Base-by-base conservation (phyloP, 139 green algal genomes). In the Picochlorum sp. region DNA sequence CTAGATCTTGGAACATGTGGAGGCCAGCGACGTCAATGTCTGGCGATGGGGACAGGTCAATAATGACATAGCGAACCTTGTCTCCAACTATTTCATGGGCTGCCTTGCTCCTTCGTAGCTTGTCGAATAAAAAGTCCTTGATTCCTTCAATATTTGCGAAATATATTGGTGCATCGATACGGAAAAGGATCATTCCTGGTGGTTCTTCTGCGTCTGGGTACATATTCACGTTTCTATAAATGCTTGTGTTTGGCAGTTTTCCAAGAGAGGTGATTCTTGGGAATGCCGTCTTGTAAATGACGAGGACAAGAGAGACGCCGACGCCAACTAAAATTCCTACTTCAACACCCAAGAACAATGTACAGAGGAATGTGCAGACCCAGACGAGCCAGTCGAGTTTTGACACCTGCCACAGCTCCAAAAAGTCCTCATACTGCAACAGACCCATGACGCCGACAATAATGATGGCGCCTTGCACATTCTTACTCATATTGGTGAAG, bases 41-140 rank as follows among this genome's bases (percentile, higher is more conserved):
- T 16, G 70, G 57, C 4, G 90, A 83, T 3, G 86, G 83, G 10
- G 80, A 85, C 24, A 96, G 79, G 67, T 95, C 87, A 41, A 95
- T 45, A 37, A 96, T 77, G 21, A 94, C 77, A 47, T 78, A 94
- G 21, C 76, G 34, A 38, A 88, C n/a, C 21, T 41, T 15, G 30
- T 62, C 60, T 28, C 50, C 49, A 50, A 24, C 44, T 16, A 7
- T 28, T 32, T 45, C 30, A 1, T 30, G 34, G 5, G 59, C 38
- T 30, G 30, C n/a, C 23, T 57, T 38, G 57, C 52, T 44, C 1
- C 61, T 45, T 28, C 15, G 38, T 18, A 79, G 64, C 18, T 81
- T 77, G 55, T 81, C 79, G 4, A 66, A 26, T n/a, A 88, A 55
- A 16, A 65, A 63, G 8, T 77, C 83, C 20, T 81, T 76, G 37